Base-by-base conservation (phyloP, 257 asterid species). In the Cordia subcordata region DNA sequence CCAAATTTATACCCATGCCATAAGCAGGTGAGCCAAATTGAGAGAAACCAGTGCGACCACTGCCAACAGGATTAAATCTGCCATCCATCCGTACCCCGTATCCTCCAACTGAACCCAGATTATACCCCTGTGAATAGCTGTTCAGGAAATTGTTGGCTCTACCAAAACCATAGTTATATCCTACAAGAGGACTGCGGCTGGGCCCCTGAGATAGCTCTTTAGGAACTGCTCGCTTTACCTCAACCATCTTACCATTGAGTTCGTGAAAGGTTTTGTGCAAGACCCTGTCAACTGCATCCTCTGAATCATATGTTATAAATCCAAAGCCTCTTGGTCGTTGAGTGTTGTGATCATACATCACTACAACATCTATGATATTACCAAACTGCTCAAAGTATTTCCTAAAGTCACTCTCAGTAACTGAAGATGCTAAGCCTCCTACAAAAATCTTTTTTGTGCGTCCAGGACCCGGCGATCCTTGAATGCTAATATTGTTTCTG, bases 361-460 rank as follows among this genome's bases (percentile, higher is more conserved):
- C 93, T 21, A 85, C 93, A 18, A 85, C 90, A 66, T 85, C 90
- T 1, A 79, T 82, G 72, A 83, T 76, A 35, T 72, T 70, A 46
- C 96, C 96, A 74, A 83, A 88, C 75, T 83, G 95, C 65, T 78
- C 86, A 53, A 88, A 88, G 75, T 88, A 85, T 53, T 46, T 77
- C 74, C 75, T 85, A 56, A 88, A 88, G 70, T 85, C 96, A 8
- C 71, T 78, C 78, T 85, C 94, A 49, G 82, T 85, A 58, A 85
- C 87, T 0, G 96, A 76, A 18, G 96, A 83, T 60, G 95, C 94
- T 70, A 88, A 75, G 57, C 96, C 96, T 74, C 96, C 96, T 52
- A 88, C 95, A 65, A 88, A 88, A 60, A 88, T 83, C 90, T 85
- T 88, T 77, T 83, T 88, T 13, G 95, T 81, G 55, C 96, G 90